These are phyloP conservation scores for Heterobasidion irregulare DNA, from an alignment of 1,284 basidiomycete species.

Conservation along the genomic window DNA sequence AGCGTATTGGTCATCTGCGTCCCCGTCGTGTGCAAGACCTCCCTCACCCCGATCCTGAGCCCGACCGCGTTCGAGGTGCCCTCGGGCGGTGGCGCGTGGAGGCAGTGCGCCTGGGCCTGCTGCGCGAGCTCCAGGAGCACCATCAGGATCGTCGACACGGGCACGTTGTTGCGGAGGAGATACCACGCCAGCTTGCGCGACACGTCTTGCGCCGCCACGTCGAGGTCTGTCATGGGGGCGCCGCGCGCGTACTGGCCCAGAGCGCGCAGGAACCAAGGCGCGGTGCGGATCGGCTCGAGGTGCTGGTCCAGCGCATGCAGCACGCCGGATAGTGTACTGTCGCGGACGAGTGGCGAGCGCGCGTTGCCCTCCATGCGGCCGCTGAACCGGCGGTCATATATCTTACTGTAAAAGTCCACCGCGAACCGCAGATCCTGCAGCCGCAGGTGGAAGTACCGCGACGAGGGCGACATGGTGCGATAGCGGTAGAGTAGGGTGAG, in stretches of 20 bases:
- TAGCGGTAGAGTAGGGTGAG: slow-evolving; percentile 68
- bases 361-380: slow-evolving; percentile 54
- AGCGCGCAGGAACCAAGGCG: slow-evolving; percentile 34
- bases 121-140: slow-evolving; percentile 49
- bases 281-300: slow-evolving; percentile 36
- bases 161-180: slow-evolving; percentile 58
- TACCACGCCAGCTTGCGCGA: slow-evolving; percentile 43
- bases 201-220: slow-evolving; percentile 13
- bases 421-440: slow-evolving; percentile 65
- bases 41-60: slow-evolving; percentile 56
- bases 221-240: slow-evolving; percentile 13
- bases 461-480: slow-evolving; percentile 47
- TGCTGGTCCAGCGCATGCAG: slow-evolving; percentile 51
- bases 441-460: slow-evolving; percentile 53
- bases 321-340: slow-evolving; percentile 57
- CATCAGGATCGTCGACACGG: slow-evolving; percentile 52
- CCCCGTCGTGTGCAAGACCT: slow-evolving; percentile 59
- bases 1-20: slow-evolving; percentile 57
- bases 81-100: slow-evolving; percentile 36
- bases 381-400: slow-evolving; percentile 64
- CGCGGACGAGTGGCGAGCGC: slow-evolving; percentile 58
- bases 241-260: slow-evolving; percentile 44
- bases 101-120: slow-evolving; percentile 49
- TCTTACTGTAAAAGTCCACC: slow-evolving; percentile 64
- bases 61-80: slow-evolving; percentile 38